Conservation (phyloP, 768 basidiomycete species). For the Mycena metata region DNA sequence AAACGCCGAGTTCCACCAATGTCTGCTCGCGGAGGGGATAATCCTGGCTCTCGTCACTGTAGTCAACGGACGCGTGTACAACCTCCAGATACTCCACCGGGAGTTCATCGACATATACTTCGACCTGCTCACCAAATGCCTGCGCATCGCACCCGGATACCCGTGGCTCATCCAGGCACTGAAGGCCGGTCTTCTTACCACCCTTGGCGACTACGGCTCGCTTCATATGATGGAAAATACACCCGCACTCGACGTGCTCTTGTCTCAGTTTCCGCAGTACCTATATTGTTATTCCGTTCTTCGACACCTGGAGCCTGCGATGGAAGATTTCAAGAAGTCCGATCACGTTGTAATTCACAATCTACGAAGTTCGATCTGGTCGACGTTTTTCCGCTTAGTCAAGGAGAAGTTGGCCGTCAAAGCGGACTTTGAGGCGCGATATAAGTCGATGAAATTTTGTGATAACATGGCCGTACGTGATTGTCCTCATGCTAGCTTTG, state of each 20-base stretch:
- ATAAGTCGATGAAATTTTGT: slow-evolving; percentile 10
- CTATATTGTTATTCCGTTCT: not conserved
- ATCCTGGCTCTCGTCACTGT: not conserved
- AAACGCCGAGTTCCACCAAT: not conserved
- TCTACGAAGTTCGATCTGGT: not conserved
- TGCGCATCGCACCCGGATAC: not conserved
- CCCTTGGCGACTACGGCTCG: not conserved
- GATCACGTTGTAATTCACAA: not conserved
- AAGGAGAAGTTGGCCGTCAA: not conserved
- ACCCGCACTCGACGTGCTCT: not conserved
- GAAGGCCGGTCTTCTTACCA: not conserved
- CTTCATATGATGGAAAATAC: not conserved
- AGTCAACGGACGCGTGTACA: not conserved
- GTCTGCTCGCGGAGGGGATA: not conserved
- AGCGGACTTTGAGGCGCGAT: not conserved
- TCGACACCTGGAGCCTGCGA: not conserved
- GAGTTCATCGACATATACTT: not conserved
- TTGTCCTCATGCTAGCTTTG: not conserved
- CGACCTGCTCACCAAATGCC: not conserved
- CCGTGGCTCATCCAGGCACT: not conserved
- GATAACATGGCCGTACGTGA: not conserved
- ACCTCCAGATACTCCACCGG: not conserved
- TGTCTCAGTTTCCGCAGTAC: not conserved
- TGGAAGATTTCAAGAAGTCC: not conserved
- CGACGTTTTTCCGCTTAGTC: not conserved